Percentiles rank a stretch among this genome's conserved stretches.
Evolutionary conservation across 2,329 filamentous ascomycete species (phyloP).

Genomic region (Cercospora citrullina): DNA sequence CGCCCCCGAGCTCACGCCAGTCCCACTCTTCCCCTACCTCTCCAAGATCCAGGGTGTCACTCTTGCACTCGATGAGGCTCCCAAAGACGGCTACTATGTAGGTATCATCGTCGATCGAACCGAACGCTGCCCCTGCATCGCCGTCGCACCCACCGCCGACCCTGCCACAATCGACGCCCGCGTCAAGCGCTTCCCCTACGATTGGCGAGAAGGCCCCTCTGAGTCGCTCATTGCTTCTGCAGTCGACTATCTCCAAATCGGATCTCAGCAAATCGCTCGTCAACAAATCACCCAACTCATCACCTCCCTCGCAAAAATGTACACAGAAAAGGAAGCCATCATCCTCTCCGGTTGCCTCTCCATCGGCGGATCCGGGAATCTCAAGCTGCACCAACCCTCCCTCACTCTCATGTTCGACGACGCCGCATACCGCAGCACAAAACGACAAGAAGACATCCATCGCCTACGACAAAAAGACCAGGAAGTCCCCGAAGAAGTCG

Average conservation of each 20-base stretch:
- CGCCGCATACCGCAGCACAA: slow-evolving; percentile 63
- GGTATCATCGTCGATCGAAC: slow-evolving; percentile 67
- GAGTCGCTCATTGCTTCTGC: slow-evolving; percentile 44
- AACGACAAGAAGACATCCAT: slow-evolving; percentile 64
- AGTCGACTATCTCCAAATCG: slow-evolving; percentile 56
- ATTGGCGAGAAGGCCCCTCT: slow-evolving; percentile 53
- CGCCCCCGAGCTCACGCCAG: slow-evolving; percentile 29
- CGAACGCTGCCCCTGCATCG: slow-evolving; percentile 62
- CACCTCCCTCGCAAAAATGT: slow-evolving; percentile 58
- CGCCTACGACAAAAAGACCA: slow-evolving; percentile 53
- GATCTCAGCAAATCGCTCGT: slow-evolving; percentile 46
- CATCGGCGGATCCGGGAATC: slow-evolving; percentile 40
- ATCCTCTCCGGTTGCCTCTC: slow-evolving; percentile 56
- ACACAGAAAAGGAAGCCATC: slow-evolving; percentile 65
- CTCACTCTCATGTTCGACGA: slow-evolving; percentile 69
- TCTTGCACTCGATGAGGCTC: slow-evolving; percentile 30
- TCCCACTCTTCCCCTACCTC: slow-evolving; percentile 35
- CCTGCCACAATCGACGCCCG: slow-evolving; percentile 46
- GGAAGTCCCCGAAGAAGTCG: slow-evolving; percentile 59
- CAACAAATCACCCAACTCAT: slow-evolving; percentile 51
- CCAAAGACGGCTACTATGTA: slow-evolving; percentile 48
- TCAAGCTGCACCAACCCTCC: slow-evolving; percentile 51
- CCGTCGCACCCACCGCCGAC: slow-evolving; percentile 57
- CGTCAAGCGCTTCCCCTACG: slow-evolving; percentile 61
- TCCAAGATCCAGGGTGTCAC: slow-evolving; percentile 31